Evolutionary conservation across 768 basidiomycete genomes (phyloP), one percentile per base, ranked within the genome.

Genomic region (Pisolithus albus): DNA sequence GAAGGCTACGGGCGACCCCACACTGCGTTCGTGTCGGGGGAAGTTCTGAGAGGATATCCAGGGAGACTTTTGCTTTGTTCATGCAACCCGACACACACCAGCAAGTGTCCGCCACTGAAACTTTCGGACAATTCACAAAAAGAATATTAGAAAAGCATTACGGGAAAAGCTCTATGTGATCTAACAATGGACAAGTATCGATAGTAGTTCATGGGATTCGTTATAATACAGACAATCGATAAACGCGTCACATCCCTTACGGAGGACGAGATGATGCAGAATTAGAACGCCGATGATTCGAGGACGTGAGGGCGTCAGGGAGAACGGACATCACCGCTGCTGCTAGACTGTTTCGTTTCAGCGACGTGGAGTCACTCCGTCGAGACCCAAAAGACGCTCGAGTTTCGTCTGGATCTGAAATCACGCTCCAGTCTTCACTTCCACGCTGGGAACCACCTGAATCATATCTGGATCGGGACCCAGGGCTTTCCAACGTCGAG

Each of bases 111-210:
- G 65, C 72, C 30, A 70, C 75, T 8, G 79, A 83, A 62, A 92
- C 89, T 13, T 99, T 95, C 61, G 95, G 95, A 2, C 77, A 85
- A 52, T 98, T 97, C 67, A 91, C 88, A 61, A 88, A 89, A 65
- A 75, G 81, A 51, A 80, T 96, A 19, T 83, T 97, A 52, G 71
- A 71, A 46, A 67, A 77, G 58, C 85, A 87, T 64, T 68, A 68
- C 19, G 54, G 56, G 44, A 56, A 61, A 45, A 49, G 18, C 21
- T 58, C 55, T 51, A 56, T 24, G 47, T 61, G 49, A 67, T 55
- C 53, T 57, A 40, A 58, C 51, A 47, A 15, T 13, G 5, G 16
- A 28, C n/a, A 28, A 45, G 21, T 24, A 28, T 11, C 9, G 21
- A 11, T 26, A 45, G 38, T 13, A 28, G 18, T 30, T 26, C 49